Evolutionary conservation across 164 flowering plant species (phyloP).

Genomic region (Sextonia rubra): DNA sequence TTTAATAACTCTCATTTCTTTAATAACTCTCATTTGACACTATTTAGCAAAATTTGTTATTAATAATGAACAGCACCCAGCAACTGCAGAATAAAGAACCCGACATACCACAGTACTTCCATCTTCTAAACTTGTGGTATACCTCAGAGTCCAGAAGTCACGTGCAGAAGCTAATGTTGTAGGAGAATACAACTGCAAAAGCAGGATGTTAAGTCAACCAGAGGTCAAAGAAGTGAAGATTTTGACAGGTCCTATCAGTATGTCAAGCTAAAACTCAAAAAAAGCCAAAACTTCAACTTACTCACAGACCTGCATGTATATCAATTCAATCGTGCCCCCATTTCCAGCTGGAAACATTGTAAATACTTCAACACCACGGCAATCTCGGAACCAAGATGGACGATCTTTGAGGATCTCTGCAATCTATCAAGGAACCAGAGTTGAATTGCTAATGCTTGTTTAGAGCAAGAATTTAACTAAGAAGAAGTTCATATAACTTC

Average conservation of each 20-base stretch:
- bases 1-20: neutral
- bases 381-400: slow-evolving; percentile 71
- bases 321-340: slow-evolving; percentile 79
- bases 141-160: slow-evolving; percentile 94
- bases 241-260: neutral
- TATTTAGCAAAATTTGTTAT: neutral
- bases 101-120: slow-evolving; percentile 87
- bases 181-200: slow-evolving; percentile 74
- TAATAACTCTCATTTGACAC: neutral
- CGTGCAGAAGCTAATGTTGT: slow-evolving; percentile 90
- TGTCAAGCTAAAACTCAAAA: neutral
- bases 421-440: slow-evolving; percentile 32
- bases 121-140: slow-evolving; percentile 74
- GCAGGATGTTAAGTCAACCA: neutral
- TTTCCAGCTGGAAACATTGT: slow-evolving; percentile 63
- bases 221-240: neutral
- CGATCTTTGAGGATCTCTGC: slow-evolving; percentile 84
- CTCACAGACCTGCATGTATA: slow-evolving; percentile 65
- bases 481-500: neutral
- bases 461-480: neutral
- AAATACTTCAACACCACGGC: slow-evolving; percentile 62
- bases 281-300: slow-evolving; percentile 1
- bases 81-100: neutral
- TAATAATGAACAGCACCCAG: neutral
- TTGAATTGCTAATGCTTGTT: neutral